Percentiles rank a stretch among this genome's conserved stretches.
phyloP scores from a whole-genome alignment of 306 rosid genomes.

The Pyrus bretschneideri region DNA sequence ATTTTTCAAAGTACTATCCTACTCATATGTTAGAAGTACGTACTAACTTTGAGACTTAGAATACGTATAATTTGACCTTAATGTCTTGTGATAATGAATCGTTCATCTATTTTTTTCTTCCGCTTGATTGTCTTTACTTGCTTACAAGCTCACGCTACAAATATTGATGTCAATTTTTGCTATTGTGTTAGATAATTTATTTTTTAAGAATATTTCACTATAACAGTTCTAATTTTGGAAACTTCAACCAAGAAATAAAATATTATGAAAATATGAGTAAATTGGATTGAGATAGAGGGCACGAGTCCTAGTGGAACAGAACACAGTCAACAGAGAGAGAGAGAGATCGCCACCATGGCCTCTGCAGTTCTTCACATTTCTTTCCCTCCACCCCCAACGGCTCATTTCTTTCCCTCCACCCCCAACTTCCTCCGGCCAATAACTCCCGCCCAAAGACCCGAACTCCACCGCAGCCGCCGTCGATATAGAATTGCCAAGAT shows the following conservation, averaged over 20 bases:
- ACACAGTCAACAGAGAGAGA: background rate
- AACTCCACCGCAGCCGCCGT: background rate
- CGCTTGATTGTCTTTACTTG: too few species aligned
- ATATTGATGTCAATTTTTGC: too few species aligned
- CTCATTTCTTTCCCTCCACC: slow-evolving; percentile 14
- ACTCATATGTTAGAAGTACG: rapidly evolving
- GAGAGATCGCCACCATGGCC: slow-evolving; percentile 23
- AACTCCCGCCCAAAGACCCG: background rate
- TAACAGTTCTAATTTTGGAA: background rate
- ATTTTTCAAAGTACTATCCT: too few species aligned
- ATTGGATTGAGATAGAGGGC: background rate
- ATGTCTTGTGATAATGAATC: too few species aligned
- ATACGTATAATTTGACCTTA: background rate
- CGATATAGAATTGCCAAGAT: background rate
- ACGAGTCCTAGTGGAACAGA: background rate
- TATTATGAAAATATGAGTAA: background rate
- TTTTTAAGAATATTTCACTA: too few species aligned
- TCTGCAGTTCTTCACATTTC: slow-evolving; percentile 14
- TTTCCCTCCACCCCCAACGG: background rate
- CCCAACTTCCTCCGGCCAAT: background rate
- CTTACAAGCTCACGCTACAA: too few species aligned
- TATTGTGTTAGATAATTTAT: too few species aligned
- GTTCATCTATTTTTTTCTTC: too few species aligned
- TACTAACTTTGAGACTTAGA: background rate
- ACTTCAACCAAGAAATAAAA: background rate